Evolutionary conservation across 371 early-diverging fungal genomes (phyloP).

Genomic region (Fennellomyces sp.): DNA sequence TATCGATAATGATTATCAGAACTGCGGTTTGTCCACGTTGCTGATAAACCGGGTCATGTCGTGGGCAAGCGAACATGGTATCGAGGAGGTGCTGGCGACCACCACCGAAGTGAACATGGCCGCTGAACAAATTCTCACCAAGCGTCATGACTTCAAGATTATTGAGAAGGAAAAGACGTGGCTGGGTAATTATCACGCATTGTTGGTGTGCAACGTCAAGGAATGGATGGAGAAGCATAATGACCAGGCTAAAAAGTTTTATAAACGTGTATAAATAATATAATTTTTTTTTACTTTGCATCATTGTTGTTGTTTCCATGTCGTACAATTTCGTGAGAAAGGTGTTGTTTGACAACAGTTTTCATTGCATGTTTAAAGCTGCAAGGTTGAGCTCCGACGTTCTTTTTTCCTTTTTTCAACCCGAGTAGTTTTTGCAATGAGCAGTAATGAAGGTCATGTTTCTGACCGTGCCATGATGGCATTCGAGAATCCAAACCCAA

Average conservation of each 20-base stretch:
- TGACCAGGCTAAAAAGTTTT: constrained; percentile 1
- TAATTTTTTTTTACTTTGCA: neutral
- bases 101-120: constrained; percentile 37
- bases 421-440: no score
- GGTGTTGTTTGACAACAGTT: neutral
- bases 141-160: constrained; percentile 41
- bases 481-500: neutral
- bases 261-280: constrained; percentile 1
- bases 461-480: constrained; percentile 1
- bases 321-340: neutral
- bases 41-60: constrained; percentile 41
- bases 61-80: constrained; percentile 41
- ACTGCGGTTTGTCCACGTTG: constrained; percentile 40
- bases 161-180: constrained; percentile 22
- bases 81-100: constrained; percentile 37
- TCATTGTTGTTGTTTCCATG: neutral
- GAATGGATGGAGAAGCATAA: constrained; percentile 18
- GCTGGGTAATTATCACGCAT: constrained; percentile 31
- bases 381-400: neutral
- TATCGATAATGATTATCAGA: constrained; percentile 37
- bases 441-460: neutral
- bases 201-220: constrained; percentile 17
- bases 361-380: neutral
- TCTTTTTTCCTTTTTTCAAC: neutral
- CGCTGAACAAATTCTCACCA: constrained; percentile 38